Evolutionary conservation across 345 rosid species (phyloP).

Genomic region (Turnera subulata): DNA sequence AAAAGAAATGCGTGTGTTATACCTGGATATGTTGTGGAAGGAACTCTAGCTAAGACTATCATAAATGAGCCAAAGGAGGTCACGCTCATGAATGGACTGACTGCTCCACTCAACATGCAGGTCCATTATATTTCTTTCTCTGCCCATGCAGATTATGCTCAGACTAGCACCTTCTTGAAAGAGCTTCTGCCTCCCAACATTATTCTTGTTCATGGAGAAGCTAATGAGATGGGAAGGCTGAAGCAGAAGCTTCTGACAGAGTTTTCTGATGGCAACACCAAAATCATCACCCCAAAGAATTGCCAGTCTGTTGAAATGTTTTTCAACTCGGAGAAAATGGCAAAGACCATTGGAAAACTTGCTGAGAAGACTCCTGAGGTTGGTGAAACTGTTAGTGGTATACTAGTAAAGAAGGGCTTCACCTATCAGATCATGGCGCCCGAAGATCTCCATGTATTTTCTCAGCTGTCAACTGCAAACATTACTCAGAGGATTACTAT

Average conservation of each 20-base stretch:
- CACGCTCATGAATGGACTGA: conserved; percentile 86
- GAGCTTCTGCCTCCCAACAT: conserved; percentile 96
- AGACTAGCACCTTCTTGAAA: conserved; percentile 86
- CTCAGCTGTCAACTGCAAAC: conserved; percentile 85
- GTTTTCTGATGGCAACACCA: conserved; percentile 75
- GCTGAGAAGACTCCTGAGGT: conserved; percentile 79
- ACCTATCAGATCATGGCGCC: conserved; percentile 97
- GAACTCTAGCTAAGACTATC: conserved; percentile 77
- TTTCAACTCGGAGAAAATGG: conserved; percentile 88
- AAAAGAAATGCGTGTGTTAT: conserved; percentile 82
- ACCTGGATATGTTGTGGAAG: conserved; percentile 87
- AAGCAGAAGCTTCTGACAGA: conserved; percentile 76
- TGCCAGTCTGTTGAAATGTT: conserved; percentile 86
- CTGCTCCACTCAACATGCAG: conserved; percentile 82
- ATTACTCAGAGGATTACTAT: conserved; percentile 77
- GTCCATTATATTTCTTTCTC: conserved; percentile 93
- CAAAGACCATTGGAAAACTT: conserved; percentile 78
- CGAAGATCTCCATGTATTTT: conserved; percentile 90
- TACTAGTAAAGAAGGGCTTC: conserved; percentile 89
- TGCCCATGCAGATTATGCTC: conserved; percentile 94
- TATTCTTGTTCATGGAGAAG: conserved; percentile 91
- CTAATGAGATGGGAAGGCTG: conserved; percentile 91
- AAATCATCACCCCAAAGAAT: conserved; percentile 79
- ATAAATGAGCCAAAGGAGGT: conserved; percentile 92
- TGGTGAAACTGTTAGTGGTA: conserved; percentile 75